A percentile compares a stretch with the other conserved stretches of the same genome.
Conservation (phyloP, 768 basidiomycete species). For the Lanmaoa pseudosensibilis region DNA sequence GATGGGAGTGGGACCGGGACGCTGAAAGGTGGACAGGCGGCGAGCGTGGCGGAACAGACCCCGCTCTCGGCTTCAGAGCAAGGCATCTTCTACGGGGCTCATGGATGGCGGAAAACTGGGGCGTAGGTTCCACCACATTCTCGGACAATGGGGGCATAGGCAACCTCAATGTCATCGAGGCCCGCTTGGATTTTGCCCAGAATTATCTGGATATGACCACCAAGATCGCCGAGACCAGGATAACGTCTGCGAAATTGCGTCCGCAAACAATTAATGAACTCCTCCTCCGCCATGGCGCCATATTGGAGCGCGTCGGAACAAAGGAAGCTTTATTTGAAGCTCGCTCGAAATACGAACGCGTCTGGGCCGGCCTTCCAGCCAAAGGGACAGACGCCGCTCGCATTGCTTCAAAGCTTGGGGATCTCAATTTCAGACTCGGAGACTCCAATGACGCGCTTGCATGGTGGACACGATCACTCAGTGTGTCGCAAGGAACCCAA, state of each 20-base stretch:
- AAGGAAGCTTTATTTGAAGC: slow-evolving; percentile 51
- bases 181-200: slow-evolving; percentile 54
- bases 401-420: slow-evolving; percentile 65
- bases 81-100: slow-evolving; percentile 65
- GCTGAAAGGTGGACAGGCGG: slow-evolving; percentile 63
- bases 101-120: slow-evolving; percentile 74
- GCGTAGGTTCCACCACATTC: slow-evolving; percentile 44
- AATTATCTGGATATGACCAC: slow-evolving; percentile 53
- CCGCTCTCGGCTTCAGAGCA: slow-evolving; percentile 59
- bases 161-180: slow-evolving; percentile 48
- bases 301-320: slow-evolving; percentile 63
- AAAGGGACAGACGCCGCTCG: slow-evolving; percentile 49
- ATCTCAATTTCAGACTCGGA: slow-evolving; percentile 58
- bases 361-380: slow-evolving; percentile 48
- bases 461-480: slow-evolving; percentile 69
- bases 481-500: slow-evolving; percentile 41
- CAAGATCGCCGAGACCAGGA: slow-evolving; percentile 42
- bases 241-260: slow-evolving; percentile 41
- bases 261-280: slow-evolving; percentile 56
- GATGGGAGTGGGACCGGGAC: slow-evolving; percentile 70
- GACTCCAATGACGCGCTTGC: slow-evolving; percentile 51
- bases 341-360: slow-evolving; percentile 55
- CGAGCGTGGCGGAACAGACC: slow-evolving; percentile 66
- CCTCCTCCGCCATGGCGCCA: slow-evolving; percentile 50
- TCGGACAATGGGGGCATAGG: slow-evolving; percentile 36